Evolutionary conservation across 2,329 filamentous ascomycete genomes (phyloP), one percentile per base, ranked within the genome.

Genomic region (Ceratocystis lukuohia): DNA sequence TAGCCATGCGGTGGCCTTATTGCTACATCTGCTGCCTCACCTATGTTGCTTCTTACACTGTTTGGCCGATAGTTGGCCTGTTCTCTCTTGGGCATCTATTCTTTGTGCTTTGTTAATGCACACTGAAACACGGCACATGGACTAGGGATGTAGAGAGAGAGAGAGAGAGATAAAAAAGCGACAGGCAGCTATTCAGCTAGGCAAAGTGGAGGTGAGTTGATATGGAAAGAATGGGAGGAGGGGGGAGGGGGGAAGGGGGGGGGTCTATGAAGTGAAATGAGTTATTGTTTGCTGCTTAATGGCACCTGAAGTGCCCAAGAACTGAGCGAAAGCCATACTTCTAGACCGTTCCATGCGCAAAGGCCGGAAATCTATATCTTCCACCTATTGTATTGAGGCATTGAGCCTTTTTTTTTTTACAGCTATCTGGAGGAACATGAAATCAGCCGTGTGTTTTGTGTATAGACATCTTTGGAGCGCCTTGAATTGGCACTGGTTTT

Each of bases 21-120:
- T 57, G 53, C 53, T 57, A 57, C 53, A 33, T 28, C 15, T 33
- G 12, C n/a, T 57, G 53, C 53, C 25, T 57, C 53, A 57, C 53
- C 28, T 57, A 12, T 57, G 10, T 17, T 57, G 17, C 28, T 57
- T 57, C 25, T 62, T 62, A 25, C 20, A 62, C 20, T 17, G 20
- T 25, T 12, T 57, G 46, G n/a, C 33, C 59, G 22, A n/a, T 62
- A 63, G 61, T 25, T 63, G 37, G 20, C 41, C 61, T 63, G 41
- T 63, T 46, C 61, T 46, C 22, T n/a, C 45, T 50, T 57, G 53
- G 53, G 53, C 53, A 57, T 57, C 53, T 57, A 33, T 57, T 57
- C 53, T 57, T 57, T 30, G 5, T 57, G 28, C 53, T 57, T 33
- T 57, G 53, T 57, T 57, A 57, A 57, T 57, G 53, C 53, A 57